These are phyloP conservation scores for Haplographium delicatum DNA, from an alignment of 495 filamentous ascomycete genomes.

Conservation along the genomic window DNA sequence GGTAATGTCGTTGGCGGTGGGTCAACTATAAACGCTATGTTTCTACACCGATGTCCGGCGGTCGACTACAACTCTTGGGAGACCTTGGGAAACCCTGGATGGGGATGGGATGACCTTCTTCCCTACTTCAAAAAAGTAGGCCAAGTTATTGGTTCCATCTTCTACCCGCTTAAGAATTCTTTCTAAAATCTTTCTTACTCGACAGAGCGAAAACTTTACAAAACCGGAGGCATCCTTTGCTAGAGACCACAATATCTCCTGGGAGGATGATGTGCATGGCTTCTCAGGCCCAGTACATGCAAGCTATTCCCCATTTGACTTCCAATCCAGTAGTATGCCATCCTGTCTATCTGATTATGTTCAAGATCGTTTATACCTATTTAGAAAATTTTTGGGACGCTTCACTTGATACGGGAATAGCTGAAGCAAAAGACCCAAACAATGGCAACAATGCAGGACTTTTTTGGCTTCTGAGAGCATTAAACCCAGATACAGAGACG, in stretches of 20 bases:
- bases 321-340: not conserved
- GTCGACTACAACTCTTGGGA: conserved; percentile 22
- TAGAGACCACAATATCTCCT: conserved; percentile 30
- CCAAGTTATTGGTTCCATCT: not conserved
- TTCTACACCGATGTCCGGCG: conserved; percentile 27
- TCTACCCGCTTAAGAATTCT: not conserved
- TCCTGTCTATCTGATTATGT: not conserved
- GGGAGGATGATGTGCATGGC: conserved; percentile 26
- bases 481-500: conserved; percentile 35
- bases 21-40: conserved; percentile 47
- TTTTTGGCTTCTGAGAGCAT: not conserved
- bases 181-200: not conserved
- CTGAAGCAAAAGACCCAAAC: not conserved
- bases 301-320: conserved; percentile 7
- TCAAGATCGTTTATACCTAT: not conserved
- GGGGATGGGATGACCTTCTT: conserved; percentile 14
- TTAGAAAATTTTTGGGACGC: conserved; percentile 6
- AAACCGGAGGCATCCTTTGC: conserved; percentile 18
- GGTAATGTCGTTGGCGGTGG: conserved; percentile 54
- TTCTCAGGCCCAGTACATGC: conserved; percentile 25
- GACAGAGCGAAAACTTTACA: conserved; percentile 12
- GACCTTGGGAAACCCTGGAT: conserved; percentile 12
- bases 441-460: conserved; percentile 1
- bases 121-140: conserved; percentile 30
- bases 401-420: not conserved